Base-by-base conservation (phyloP, 352 stramenopile species). In the Globisporangium canariense region DNA sequence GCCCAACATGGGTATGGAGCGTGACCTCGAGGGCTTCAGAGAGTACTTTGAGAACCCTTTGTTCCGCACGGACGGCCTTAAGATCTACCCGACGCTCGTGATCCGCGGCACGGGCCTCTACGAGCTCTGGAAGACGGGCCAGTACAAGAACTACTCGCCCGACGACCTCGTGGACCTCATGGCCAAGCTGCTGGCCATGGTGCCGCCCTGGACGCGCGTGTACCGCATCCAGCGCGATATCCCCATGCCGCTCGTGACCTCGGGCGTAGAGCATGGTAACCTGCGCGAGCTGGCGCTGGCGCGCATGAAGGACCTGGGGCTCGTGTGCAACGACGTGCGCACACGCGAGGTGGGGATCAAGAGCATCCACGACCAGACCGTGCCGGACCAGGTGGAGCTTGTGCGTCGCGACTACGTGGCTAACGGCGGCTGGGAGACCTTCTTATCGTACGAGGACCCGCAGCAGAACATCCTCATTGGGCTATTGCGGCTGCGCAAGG, bases 181-280 rank as follows among this genome's bases (percentile, higher is more conserved):
- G 63, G 94, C 94, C 20, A 88, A 87, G 59, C 74, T 98, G 34
- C 79, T 98, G n/a, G 90, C 89, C 11, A 83, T 98, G 53, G 93
- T 99, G 14, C 96, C 95, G 56, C 96, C 96, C 1, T 99, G 96
- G 95, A 98, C 93, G 28, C 85, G 95, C 50, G 86, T 98, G 34
- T 98, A 99, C 72, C 81, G 96, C 30, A 98, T 99, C 61, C 96
- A 99, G 63, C 84, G 96, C 28, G 96, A 99, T 74, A 99, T 99
- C 70, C 95, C 96, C 50, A 99, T 99, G 96, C 96, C 96, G n/a
- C 80, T 99, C 11, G 95, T 99, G 45, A 98, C 87, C 50, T 97
- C 90, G 1, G 96, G 96, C 25, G 95, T 99, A 7, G 96, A 99
- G 69, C 93, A 98, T 61, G 96, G 96, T 22, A 98, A 98, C 79